A percentile compares a stretch with the other conserved stretches of the same genome.
Evolutionary conservation across 805 yeast species (phyloP).

Genomic region (Suhomyces kilbournensis): DNA sequence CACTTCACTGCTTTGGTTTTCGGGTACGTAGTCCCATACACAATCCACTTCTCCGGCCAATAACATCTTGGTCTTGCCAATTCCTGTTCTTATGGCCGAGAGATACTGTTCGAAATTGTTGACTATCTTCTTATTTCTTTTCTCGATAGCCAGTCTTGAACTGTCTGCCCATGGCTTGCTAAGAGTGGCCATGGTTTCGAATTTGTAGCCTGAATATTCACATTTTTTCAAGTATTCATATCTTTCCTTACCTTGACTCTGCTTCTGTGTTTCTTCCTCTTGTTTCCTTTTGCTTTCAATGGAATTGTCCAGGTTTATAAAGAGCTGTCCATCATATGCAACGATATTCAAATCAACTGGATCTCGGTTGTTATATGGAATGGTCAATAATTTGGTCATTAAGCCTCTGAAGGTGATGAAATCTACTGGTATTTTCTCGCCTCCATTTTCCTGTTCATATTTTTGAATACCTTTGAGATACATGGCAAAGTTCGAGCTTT

Average conservation of each 20-base stretch:
- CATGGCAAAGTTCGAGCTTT: slow-evolving; percentile 53
- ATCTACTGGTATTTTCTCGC: slow-evolving; percentile 53
- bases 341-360: slow-evolving; percentile 60
- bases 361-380: slow-evolving; percentile 62
- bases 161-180: slow-evolving; percentile 72
- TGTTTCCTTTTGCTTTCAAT: slow-evolving; percentile 30
- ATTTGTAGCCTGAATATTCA: slow-evolving; percentile 75
- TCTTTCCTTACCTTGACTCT: slow-evolving; percentile 15
- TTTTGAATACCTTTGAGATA: slow-evolving; percentile 53
- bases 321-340: slow-evolving; percentile 72
- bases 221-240: slow-evolving; percentile 35
- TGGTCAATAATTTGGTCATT: slow-evolving; percentile 66
- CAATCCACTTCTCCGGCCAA: slow-evolving; percentile 93
- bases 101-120: slow-evolving; percentile 75
- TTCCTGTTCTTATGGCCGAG: slow-evolving; percentile 79
- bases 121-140: slow-evolving; percentile 56
- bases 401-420: slow-evolving; percentile 84
- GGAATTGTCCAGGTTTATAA: slow-evolving; percentile 52
- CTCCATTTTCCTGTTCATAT: slow-evolving; percentile 48
- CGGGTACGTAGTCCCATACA: slow-evolving; percentile 76
- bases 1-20: slow-evolving; percentile 39
- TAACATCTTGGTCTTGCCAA: slow-evolving; percentile 65
- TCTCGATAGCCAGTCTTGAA: slow-evolving; percentile 65
- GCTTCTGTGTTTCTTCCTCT: slow-evolving; percentile 19
- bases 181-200: slow-evolving; percentile 75